Evolutionary conservation across 1,284 basidiomycete genomes (phyloP), one percentile per base, ranked within the genome.

Genomic region (Tilletia caries): DNA sequence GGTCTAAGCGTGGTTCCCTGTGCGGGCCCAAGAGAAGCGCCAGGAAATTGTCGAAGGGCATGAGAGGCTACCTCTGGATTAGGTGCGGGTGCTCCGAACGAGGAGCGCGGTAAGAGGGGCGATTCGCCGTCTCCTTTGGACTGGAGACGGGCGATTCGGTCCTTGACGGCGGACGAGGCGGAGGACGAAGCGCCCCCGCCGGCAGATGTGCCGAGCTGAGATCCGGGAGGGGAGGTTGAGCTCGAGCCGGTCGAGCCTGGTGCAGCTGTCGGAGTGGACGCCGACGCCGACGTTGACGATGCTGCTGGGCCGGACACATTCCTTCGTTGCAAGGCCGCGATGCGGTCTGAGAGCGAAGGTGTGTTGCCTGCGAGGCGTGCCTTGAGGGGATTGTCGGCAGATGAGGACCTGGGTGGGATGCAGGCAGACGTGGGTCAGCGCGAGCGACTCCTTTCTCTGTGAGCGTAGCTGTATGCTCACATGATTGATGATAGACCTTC

Each of bases 81-180:
- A 1, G 78, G 78, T 15, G 79, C 75, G 25, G 76, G 76, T 13
- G 76, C 75, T 5, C 79, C 79, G 48, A 80, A 80, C n/a, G 75
- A 74, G 67, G 74, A 76, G 8, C 77, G 68, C 13, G 79, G 79
- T 66, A 80, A 67, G 58, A 80, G 71, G 1, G 77, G 77, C 52
- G 71, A 70, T 18, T 77, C 77, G 46, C 52, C 66, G 4, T 25
- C 52, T 8, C 46, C 74, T 52, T 69, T 73, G 18, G 71, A 70
- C 52, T 80, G 79, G 33, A 80, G 79, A 32, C 76, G 75, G 6
- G 76, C 73, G 64, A 80, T 80, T 8, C 79, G 74, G 34, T 79
- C 79, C 43, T 73, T 72, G 1, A 80, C 79, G 3, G 74, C 76
- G 18, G 37, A 41, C 1, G 48, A 50, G 48, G 48, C 23, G 48